Percentiles rank a stretch among this genome's conserved stretches.
phyloP scores from a whole-genome alignment of 345 rosid genomes.

The Melastoma malabathricum region DNA sequence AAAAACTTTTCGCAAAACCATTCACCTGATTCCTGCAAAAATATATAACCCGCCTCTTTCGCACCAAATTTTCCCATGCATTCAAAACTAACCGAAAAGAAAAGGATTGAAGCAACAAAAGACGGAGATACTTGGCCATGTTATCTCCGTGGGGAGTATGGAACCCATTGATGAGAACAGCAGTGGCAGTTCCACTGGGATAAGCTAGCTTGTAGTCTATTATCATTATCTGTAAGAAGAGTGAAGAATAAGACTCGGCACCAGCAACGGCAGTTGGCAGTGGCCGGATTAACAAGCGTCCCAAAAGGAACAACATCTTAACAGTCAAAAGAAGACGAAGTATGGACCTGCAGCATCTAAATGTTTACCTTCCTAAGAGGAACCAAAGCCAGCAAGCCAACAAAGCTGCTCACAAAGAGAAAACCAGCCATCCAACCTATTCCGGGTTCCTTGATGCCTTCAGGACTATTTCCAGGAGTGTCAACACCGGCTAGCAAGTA shows the following conservation, averaged over 20 bases:
- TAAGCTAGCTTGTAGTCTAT: constrained; percentile 65
- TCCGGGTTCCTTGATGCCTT: constrained; percentile 63
- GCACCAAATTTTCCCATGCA: not conserved
- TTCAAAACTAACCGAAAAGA: too few relatives aligned
- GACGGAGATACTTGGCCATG: constrained; percentile 47
- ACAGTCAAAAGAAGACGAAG: not conserved
- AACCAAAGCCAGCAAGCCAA: constrained; percentile 71
- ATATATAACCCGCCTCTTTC: not conserved
- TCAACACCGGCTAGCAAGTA: constrained; percentile 45
- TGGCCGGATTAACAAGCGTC: too few relatives aligned
- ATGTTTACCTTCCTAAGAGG: constrained; percentile 65
- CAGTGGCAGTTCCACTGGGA: constrained; percentile 95
- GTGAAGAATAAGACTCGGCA: constrained; percentile 2
- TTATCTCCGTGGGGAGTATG: constrained; percentile 66
- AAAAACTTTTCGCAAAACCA: constrained; percentile 53
- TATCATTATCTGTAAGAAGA: constrained; percentile 57
- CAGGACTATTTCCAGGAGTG: constrained; percentile 45
- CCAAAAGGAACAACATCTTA: not conserved
- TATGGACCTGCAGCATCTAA: not conserved
- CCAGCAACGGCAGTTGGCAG: not conserved
- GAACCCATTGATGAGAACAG: constrained; percentile 77
- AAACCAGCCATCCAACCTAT: constrained; percentile 85
- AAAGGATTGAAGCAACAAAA: not conserved
- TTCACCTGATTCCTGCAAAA: constrained; percentile 75
- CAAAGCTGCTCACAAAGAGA: constrained; percentile 61